A percentile compares a stretch with the other conserved stretches of the same genome.
Evolutionary conservation across 306 rosid species (phyloP).

Genomic region (Arachis stenosperma): DNA sequence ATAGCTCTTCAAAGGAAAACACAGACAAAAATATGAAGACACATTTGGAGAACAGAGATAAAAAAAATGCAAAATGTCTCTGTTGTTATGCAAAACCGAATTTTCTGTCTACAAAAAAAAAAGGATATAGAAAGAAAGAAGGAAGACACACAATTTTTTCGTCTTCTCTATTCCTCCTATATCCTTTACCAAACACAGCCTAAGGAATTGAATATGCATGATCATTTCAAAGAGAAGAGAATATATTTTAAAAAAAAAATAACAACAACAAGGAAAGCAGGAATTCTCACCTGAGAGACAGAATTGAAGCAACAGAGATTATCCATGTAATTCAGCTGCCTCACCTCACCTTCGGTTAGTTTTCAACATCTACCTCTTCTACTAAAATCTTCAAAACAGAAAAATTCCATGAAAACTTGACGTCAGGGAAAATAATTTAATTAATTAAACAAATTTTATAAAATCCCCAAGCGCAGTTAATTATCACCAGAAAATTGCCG

Average conservation of each 20-base stretch:
- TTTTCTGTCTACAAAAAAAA: no score
- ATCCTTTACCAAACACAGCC: neutral
- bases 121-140: no score
- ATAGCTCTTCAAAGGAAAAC: neutral
- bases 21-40: no score
- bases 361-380: conserved; percentile 61
- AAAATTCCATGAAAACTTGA: conserved; percentile 30
- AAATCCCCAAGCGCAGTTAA: conserved; percentile 27
- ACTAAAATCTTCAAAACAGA: conserved; percentile 37
- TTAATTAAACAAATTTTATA: neutral
- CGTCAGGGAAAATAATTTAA: conserved; percentile 28
- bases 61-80: neutral
- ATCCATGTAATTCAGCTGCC: conserved; percentile 64
- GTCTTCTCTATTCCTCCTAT: no score
- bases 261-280: conserved; percentile 6
- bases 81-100: no score
- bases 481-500: conserved; percentile 36
- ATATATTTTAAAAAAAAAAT: neutral
- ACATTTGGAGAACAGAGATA: neutral
- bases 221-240: conserved; percentile 11
- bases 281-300: conserved; percentile 63
- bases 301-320: conserved; percentile 78
- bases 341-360: conserved; percentile 44
- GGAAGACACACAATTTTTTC: no score
- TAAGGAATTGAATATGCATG: conserved; percentile 12